phyloP scores from a whole-genome alignment of 2,329 filamentous ascomycete species.

The Venturia effusa region DNA sequence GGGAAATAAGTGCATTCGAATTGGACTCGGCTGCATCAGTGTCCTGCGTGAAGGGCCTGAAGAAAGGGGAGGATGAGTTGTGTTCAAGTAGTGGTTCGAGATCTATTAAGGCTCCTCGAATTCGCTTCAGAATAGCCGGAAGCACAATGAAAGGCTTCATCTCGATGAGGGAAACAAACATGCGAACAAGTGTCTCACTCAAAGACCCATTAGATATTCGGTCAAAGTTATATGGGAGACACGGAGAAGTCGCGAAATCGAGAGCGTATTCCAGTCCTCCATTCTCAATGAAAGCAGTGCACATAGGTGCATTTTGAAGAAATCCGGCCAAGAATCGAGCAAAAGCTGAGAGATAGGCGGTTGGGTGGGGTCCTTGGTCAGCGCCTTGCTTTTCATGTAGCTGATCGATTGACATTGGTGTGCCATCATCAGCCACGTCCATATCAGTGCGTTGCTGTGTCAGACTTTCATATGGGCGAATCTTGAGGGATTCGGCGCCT shows the following conservation, averaged over 20 bases:
- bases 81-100: conserved; percentile 55
- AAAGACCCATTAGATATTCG: neutral
- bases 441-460: neutral
- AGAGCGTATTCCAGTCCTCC: conserved; percentile 77
- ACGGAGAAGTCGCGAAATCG: conserved; percentile 72
- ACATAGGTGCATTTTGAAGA: conserved; percentile 63
- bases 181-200: conserved; percentile 54
- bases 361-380: conserved; percentile 38
- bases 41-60: conserved; percentile 48
- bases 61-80: conserved; percentile 49
- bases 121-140: conserved; percentile 67
- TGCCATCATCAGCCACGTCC: neutral
- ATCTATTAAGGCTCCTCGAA: conserved; percentile 56
- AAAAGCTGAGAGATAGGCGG: conserved; percentile 62
- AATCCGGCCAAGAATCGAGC: conserved; percentile 70
- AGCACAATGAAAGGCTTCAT: conserved; percentile 69
- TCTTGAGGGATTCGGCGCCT: neutral
- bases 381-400: conserved; percentile 39
- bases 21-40: conserved; percentile 16
- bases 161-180: conserved; percentile 71
- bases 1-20: conserved; percentile 28
- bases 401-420: conserved; percentile 25
- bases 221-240: conserved; percentile 43
- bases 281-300: conserved; percentile 60
- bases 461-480: neutral